Evolutionary conservation across 2,329 filamentous ascomycete species (phyloP), one percentile per base, ranked within the genome.

Genomic region (Cordyceps cicadae): DNA sequence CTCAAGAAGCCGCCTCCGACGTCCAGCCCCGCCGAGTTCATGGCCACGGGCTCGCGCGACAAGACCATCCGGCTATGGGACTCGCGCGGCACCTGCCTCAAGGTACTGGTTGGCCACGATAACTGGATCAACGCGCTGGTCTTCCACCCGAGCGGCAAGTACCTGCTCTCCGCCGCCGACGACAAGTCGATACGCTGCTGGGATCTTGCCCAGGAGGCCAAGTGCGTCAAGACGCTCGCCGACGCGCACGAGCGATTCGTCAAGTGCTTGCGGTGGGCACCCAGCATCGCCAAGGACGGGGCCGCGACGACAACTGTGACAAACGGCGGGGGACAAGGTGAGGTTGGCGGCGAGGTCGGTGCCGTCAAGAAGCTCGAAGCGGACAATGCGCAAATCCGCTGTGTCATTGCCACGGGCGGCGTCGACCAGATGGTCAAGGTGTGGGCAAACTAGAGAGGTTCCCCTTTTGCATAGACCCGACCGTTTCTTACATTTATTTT

Each of bases 171-270:
- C 7, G 90, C 89, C 21, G 84, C 88, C 17, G 93, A 97, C 71
- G 93, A 97, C 76, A 96, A 94, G 77, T 92, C 90, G 5, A 80
- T 97, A 62, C 82, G 92, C 60, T 97, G 92, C 77, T 97, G 93
- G 93, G 93, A 97, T 76, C 77, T 97, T 29, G 82, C 83, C 29
- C 93, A 97, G 71, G 92, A 96, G 71, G 90, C 90, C 48, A 92
- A 92, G 69, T 93, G 91, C 67, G 91, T 96, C 66, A 93, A 93
- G 74, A 87, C 85, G 0, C 77, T 97, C 17, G 80, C 81, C 43
- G 89, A 91, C 64, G 86, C 86, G 0, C 92, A 96, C 70, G 86
- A 82, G 5, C 91, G 92, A 70, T 97, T 97, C 68, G 84, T 97
- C 54, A 92, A 85, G 63, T 93, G 89, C 70, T 79, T 97, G 68